Conservation (phyloP, 2,329 filamentous ascomycete species). For the Coleophoma eucalyptorum region DNA sequence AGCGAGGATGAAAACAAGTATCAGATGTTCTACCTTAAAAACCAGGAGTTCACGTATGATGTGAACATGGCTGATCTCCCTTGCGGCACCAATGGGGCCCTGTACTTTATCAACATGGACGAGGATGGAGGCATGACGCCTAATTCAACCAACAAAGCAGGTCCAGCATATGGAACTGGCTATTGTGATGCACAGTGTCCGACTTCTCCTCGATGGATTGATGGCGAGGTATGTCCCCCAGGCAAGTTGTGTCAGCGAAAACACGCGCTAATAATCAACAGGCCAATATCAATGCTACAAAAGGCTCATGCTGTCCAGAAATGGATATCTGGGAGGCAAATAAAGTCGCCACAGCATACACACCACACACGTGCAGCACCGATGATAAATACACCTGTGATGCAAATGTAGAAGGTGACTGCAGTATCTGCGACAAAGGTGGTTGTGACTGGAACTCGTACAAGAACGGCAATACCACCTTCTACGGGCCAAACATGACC, state of each 20-base stretch:
- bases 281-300: slow-evolving; percentile 44
- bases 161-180: slow-evolving; percentile 54
- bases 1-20: slow-evolving; percentile 44
- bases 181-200: slow-evolving; percentile 60
- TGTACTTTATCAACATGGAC: slow-evolving; percentile 64
- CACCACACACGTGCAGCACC: slow-evolving; percentile 48
- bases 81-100: slow-evolving; percentile 67
- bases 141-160: slow-evolving; percentile 43
- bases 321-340: slow-evolving; percentile 66
- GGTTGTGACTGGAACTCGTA: slow-evolving; percentile 59
- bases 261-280: slow-evolving; percentile 11
- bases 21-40: slow-evolving; percentile 58
- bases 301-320: slow-evolving; percentile 60
- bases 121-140: slow-evolving; percentile 48
- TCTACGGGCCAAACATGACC: slow-evolving; percentile 48
- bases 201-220: slow-evolving; percentile 28
- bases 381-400: background rate
- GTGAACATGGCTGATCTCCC: slow-evolving; percentile 64
- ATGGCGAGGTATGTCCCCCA: slow-evolving; percentile 34
- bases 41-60: slow-evolving; percentile 67
- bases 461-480: slow-evolving; percentile 49
- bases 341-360: slow-evolving; percentile 51
- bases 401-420: slow-evolving; percentile 2
- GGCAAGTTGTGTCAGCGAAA: slow-evolving; percentile 27
- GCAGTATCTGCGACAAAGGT: slow-evolving; percentile 50